A percentile compares a stretch with the other conserved stretches of the same genome.
Evolutionary conservation across 352 stramenopile genomes (phyloP).

Genomic region (Halophytophthora batemanensis): DNA sequence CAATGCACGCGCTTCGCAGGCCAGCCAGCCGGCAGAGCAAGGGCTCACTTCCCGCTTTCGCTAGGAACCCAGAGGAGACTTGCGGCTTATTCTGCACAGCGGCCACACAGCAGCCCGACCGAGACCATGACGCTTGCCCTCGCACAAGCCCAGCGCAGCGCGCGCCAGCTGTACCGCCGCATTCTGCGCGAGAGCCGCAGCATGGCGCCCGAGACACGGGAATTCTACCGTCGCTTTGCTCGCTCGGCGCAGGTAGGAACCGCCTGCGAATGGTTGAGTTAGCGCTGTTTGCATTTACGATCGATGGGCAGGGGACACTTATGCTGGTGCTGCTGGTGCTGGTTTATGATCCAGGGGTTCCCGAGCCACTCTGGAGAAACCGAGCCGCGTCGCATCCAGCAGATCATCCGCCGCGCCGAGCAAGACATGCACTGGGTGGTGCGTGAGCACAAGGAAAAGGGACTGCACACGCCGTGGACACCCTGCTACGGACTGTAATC

Average conservation of each 20-base stretch:
- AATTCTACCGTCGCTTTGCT: conserved; percentile 46
- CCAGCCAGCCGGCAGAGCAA: too few relatives aligned
- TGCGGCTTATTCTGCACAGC: too few relatives aligned
- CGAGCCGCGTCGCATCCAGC: conserved; percentile 28
- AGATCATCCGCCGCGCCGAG: conserved; percentile 27
- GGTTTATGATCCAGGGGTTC: conserved; percentile 21
- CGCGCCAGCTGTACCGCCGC: conserved; percentile 37
- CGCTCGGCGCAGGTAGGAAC: conserved; percentile 23
- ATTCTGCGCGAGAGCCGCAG: conserved; percentile 41
- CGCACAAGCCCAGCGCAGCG: conserved; percentile 14
- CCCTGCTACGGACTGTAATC: not conserved
- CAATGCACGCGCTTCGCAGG: too few relatives aligned
- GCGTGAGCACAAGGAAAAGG: conserved; percentile 25
- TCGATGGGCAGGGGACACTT: too few relatives aligned
- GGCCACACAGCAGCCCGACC: too few relatives aligned
- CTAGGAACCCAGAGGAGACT: too few relatives aligned
- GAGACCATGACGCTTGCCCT: conserved; percentile 9
- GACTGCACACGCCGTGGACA: conserved; percentile 9
- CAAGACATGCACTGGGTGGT: conserved; percentile 48
- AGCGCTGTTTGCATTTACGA: too few relatives aligned
- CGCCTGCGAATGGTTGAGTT: conserved; percentile 1
- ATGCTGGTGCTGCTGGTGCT: not conserved
- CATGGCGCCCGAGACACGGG: conserved; percentile 33
- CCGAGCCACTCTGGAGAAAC: conserved; percentile 27
- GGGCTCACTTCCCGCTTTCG: too few relatives aligned